Conservation (phyloP, 257 asterid genomes). For the Przewalskia tangutica region DNA sequence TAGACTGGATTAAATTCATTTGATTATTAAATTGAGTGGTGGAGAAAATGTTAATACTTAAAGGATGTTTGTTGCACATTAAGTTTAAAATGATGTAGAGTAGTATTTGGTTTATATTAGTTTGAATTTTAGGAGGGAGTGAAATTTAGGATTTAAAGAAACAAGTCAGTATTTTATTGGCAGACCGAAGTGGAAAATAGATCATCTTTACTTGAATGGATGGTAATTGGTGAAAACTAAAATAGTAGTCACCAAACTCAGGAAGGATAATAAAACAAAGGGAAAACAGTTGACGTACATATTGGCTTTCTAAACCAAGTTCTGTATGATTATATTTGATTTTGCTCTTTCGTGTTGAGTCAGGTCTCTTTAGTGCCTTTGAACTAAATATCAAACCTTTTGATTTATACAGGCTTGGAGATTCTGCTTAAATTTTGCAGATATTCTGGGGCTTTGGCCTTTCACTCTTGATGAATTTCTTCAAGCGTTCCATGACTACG, state of each 20-base stretch:
- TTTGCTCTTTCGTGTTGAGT: neutral
- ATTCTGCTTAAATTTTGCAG: slow-evolving; percentile 90
- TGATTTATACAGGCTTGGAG: slow-evolving; percentile 76
- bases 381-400: neutral
- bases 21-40: neutral
- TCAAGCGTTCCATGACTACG: slow-evolving; percentile 91
- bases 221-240: neutral
- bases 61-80: neutral
- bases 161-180: neutral
- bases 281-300: neutral
- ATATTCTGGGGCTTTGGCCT: slow-evolving; percentile 97
- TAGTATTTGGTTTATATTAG: neutral
- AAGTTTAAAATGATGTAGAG: neutral
- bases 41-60: neutral
- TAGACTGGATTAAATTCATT: neutral
- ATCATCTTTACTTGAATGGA: neutral
- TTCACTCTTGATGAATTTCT: slow-evolving; percentile 90
- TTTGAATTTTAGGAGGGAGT: neutral
- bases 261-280: neutral
- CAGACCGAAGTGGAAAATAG: neutral
- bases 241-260: neutral
- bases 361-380: neutral
- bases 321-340: neutral
- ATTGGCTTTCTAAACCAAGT: neutral
- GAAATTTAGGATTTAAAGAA: neutral